phyloP scores from a whole-genome alignment of 2,329 filamentous ascomycete genomes.

The Cordyceps sp. region DNA sequence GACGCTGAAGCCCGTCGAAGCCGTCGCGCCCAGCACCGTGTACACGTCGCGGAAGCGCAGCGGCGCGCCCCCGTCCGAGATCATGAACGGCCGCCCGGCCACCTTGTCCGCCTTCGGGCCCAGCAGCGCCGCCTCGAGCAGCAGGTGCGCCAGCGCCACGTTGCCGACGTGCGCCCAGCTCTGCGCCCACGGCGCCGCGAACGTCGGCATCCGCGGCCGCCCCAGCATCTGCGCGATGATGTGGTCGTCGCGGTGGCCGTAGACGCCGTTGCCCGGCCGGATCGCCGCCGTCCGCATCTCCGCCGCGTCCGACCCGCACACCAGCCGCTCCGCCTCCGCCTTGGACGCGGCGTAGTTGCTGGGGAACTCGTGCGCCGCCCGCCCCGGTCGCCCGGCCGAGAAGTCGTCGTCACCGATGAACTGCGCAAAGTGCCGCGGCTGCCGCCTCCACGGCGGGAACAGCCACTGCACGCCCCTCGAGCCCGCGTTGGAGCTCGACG shows the following conservation, averaged over 20 bases:
- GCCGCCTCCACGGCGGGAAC: conserved; percentile 23
- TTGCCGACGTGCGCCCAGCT: conserved; percentile 33
- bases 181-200: conserved; percentile 27
- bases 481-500: conserved; percentile 28
- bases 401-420: conserved; percentile 28
- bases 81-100: conserved; percentile 29
- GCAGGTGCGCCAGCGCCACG: conserved; percentile 34
- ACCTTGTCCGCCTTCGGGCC: conserved; percentile 16
- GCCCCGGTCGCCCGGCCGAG: conserved; percentile 17
- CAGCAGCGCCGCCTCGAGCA: conserved; percentile 33
- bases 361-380: conserved; percentile 24
- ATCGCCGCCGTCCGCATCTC: conserved; percentile 35
- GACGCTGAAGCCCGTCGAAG: conserved; percentile 14
- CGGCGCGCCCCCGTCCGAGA: conserved; percentile 32
- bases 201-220: conserved; percentile 21
- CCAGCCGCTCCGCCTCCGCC: conserved; percentile 30
- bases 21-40: conserved; percentile 12
- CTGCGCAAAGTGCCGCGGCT: conserved; percentile 25
- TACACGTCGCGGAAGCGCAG: conserved; percentile 23
- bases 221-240: conserved; percentile 15
- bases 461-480: conserved; percentile 24
- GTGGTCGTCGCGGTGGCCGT: conserved; percentile 27
- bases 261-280: conserved; percentile 35
- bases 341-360: conserved; percentile 35
- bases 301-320: conserved; percentile 24